These are phyloP conservation scores for Orbilia oligospora DNA, from an alignment of 2,329 filamentous ascomycete species.

Conservation along the genomic window DNA sequence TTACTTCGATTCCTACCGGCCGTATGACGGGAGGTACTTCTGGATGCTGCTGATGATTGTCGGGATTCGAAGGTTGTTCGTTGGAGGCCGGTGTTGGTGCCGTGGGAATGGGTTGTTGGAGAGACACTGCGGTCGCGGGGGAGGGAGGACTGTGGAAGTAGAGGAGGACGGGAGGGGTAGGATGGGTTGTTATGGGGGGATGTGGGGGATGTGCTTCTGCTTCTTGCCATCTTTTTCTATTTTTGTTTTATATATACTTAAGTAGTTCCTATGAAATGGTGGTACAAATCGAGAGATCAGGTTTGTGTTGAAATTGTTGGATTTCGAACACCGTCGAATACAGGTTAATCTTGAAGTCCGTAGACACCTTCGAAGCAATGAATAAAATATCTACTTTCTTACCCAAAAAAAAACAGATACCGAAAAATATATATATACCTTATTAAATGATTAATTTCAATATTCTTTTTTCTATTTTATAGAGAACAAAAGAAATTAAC, in stretches of 20 bases:
- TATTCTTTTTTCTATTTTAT: background rate
- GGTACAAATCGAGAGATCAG: background rate
- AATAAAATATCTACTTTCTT: background rate
- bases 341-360: background rate
- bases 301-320: slow-evolving; percentile 39
- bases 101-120: slow-evolving; percentile 37
- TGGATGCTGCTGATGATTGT: slow-evolving; percentile 37
- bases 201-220: slow-evolving; percentile 30
- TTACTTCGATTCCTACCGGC: slow-evolving; percentile 50
- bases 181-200: slow-evolving; percentile 2
- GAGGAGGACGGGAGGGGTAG: background rate
- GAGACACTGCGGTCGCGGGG: slow-evolving; percentile 50
- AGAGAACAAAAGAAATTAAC: background rate
- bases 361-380: background rate
- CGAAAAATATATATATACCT: background rate
- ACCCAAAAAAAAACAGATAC: background rate
- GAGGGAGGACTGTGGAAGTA: slow-evolving; percentile 19
- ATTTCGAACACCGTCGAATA: slow-evolving; percentile 5
- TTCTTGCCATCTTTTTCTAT: slow-evolving; percentile 39
- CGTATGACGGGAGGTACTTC: slow-evolving; percentile 31
- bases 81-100: slow-evolving; percentile 2
- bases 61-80: slow-evolving; percentile 55
- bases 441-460: background rate
- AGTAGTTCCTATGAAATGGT: background rate
- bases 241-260: background rate